Conservation (phyloP, 2,329 filamentous ascomycete genomes). For the Gnomoniopsis sp. region DNA sequence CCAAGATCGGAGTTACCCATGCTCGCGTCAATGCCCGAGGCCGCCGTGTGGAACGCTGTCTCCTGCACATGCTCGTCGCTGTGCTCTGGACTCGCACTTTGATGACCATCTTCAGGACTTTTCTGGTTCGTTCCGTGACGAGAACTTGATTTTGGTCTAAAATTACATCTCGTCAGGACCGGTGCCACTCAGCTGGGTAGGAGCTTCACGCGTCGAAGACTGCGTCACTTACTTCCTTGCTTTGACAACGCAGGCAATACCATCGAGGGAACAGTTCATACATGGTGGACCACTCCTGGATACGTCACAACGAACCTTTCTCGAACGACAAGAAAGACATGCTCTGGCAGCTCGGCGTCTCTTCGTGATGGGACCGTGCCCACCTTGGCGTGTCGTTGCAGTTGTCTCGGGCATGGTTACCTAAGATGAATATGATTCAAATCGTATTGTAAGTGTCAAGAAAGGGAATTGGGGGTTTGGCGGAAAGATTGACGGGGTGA, state of each 20-base stretch:
- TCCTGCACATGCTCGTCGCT: neutral
- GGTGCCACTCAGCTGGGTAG: neutral
- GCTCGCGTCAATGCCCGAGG: neutral
- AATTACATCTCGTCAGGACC: neutral
- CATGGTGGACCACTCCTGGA: conserved; percentile 5
- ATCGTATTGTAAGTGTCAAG: too few relatives aligned
- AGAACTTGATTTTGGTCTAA: conserved; percentile 3
- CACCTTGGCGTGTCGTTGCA: neutral
- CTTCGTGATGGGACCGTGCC: neutral
- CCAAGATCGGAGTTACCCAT: neutral
- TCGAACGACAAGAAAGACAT: neutral
- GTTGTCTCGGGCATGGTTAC: neutral
- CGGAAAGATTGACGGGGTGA: too few relatives aligned
- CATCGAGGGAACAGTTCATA: conserved; percentile 1
- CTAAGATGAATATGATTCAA: neutral
- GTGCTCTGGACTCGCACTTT: neutral
- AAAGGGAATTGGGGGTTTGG: too few relatives aligned
- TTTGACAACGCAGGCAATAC: neutral
- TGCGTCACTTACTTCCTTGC: neutral
- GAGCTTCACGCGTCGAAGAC: neutral
- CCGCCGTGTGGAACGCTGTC: neutral
- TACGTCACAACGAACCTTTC: conserved; percentile 5
- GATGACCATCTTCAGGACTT: neutral
- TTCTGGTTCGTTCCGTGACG: neutral
- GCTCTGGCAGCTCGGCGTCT: neutral